Conservation (phyloP, 768 basidiomycete species). For the Kwoniella mangroviensis region DNA sequence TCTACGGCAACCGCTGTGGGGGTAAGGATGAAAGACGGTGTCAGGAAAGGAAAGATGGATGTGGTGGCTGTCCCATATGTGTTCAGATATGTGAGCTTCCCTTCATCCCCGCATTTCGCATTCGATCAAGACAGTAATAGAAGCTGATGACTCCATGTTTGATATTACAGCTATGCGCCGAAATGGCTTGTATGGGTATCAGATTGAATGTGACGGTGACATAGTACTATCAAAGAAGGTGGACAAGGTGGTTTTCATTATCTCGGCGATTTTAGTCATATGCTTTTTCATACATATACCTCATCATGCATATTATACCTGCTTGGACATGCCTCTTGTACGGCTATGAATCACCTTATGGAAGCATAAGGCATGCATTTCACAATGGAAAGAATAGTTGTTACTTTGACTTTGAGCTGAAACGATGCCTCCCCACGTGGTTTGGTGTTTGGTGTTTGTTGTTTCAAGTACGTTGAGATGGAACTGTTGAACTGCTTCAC, state of each 20-base stretch:
- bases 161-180: conserved; percentile 61
- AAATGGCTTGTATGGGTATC: conserved; percentile 98
- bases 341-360: background rate
- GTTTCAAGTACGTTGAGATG: no score
- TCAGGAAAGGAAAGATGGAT: conserved; percentile 68
- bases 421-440: no score
- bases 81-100: conserved; percentile 52
- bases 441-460: no score
- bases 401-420: no score
- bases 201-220: conserved; percentile 79
- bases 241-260: background rate
- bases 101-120: no score
- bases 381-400: no score
- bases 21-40: conserved; percentile 43
- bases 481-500: no score
- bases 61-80: conserved; percentile 88
- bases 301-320: conserved; percentile 3
- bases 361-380: no score
- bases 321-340: background rate
- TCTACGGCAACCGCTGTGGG: conserved; percentile 62
- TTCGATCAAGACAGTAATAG: no score
- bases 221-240: conserved; percentile 46
- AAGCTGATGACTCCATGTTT: conserved; percentile 1
- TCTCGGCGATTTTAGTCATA: no score
- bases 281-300: conserved; percentile 1